phyloP scores from a whole-genome alignment of 495 filamentous ascomycete genomes.

The Neurospora sp. region DNA sequence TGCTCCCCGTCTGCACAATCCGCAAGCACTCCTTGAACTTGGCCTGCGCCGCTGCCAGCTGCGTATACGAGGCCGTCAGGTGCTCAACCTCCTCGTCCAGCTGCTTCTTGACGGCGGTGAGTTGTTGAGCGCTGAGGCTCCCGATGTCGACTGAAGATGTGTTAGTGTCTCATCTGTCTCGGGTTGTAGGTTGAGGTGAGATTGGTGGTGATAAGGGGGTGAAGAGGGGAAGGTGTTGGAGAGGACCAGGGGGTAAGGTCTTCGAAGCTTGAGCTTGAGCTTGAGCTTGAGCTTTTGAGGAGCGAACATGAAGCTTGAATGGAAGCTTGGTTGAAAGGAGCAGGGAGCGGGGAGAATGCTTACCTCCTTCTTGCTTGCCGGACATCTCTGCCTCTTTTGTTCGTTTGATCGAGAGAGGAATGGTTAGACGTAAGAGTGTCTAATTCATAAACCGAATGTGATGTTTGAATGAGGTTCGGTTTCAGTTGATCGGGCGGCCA shows the following conservation, averaged over 20 bases:
- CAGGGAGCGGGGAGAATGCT: neutral
- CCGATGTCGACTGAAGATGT: conserved; percentile 31
- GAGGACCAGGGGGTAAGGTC: neutral
- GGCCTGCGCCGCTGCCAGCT: conserved; percentile 76
- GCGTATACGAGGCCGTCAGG: conserved; percentile 77
- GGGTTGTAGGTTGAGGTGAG: neutral
- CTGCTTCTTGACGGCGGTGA: conserved; percentile 72
- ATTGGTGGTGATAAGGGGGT: conserved; percentile 1
- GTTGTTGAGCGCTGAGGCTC: conserved; percentile 40
- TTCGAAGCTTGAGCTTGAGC: neutral
- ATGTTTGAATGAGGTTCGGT: neutral
- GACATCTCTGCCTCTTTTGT: neutral
- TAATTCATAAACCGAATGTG: neutral
- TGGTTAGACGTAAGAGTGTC: neutral
- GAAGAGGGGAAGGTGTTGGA: neutral
- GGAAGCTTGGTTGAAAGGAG: neutral
- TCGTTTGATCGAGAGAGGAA: neutral
- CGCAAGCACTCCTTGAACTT: conserved; percentile 86
- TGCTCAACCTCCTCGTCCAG: conserved; percentile 92
- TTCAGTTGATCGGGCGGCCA: neutral
- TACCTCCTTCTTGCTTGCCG: neutral
- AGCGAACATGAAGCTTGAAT: neutral
- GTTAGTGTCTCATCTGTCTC: neutral
- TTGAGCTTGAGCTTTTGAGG: neutral
- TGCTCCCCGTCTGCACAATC: conserved; percentile 51